Evolutionary conservation across 805 yeast genomes (phyloP).

Genomic region (Peterozyma toletana): DNA sequence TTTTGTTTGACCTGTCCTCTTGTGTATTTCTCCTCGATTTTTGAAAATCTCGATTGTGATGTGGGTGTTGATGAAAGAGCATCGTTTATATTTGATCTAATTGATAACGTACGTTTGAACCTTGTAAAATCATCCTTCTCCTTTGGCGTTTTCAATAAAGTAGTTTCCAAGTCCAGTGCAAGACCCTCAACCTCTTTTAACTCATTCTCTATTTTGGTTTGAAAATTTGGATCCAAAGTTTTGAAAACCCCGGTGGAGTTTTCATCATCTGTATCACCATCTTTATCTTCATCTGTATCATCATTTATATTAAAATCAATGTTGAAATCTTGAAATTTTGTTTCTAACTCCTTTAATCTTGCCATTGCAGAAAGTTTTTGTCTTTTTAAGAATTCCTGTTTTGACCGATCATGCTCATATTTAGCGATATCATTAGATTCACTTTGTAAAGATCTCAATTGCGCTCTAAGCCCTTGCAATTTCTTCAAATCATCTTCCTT

Average conservation of each 20-base stretch:
- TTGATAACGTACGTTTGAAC: slow-evolving; percentile 1
- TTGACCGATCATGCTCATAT: slow-evolving; percentile 39
- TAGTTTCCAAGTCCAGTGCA: slow-evolving; percentile 30
- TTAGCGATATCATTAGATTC: slow-evolving; percentile 76
- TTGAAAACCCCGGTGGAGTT: slow-evolving; percentile 8
- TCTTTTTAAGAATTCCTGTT: slow-evolving; percentile 48
- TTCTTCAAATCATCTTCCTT: slow-evolving; percentile 47
- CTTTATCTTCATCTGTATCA: slow-evolving; percentile 14
- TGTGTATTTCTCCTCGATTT: slow-evolving; percentile 35
- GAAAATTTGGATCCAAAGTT: slow-evolving; percentile 11
- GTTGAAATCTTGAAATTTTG: slow-evolving; percentile 56
- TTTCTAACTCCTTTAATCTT: slow-evolving; percentile 64
- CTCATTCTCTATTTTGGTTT: slow-evolving; percentile 27
- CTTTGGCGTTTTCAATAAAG: slow-evolving; percentile 19
- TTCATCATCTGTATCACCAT: slow-evolving; percentile 13
- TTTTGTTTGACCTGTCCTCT: slow-evolving; percentile 32
- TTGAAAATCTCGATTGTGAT: slow-evolving; percentile 2
- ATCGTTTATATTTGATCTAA: slow-evolving; percentile 5
- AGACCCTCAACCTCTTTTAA: slow-evolving; percentile 33
- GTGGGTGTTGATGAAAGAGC: slow-evolving; percentile 2
- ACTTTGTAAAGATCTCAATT: slow-evolving; percentile 54
- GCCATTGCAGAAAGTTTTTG: slow-evolving; percentile 65
- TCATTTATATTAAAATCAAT: slow-evolving; percentile 36
- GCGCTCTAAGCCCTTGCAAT: slow-evolving; percentile 46
- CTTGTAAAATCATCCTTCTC: slow-evolving; percentile 4